Evolutionary conservation across 2,329 filamentous ascomycete genomes (phyloP).

Genomic region (Fusarium piperis): DNA sequence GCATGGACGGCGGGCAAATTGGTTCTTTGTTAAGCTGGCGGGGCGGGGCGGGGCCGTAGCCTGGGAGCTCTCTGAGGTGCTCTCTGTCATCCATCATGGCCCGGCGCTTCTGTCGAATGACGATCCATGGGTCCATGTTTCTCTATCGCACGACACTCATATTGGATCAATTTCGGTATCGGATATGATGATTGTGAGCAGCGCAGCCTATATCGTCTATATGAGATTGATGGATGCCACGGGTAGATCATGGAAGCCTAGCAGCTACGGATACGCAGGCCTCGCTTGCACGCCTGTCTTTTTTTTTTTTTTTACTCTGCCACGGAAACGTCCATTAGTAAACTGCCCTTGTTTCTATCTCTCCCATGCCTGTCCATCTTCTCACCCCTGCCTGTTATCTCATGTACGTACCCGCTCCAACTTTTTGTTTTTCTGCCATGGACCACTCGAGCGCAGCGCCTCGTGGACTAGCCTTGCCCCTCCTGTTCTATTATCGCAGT

Average conservation of each 20-base stretch:
- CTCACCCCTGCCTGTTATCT: conserved; percentile 17
- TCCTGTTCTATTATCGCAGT: conserved; percentile 1
- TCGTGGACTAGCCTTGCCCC: background rate
- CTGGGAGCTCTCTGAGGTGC: background rate
- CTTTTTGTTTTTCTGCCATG: conserved; percentile 7
- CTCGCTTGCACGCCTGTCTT: conserved; percentile 5
- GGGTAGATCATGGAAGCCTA: background rate
- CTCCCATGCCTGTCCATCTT: conserved; percentile 9
- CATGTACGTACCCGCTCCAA: conserved; percentile 31
- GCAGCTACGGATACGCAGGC: background rate
- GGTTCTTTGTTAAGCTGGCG: background rate
- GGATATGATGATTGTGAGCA: background rate
- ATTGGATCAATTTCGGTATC: conserved; percentile 6
- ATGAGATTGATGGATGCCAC: background rate
- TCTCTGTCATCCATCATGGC: background rate
- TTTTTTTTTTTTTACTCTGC: conserved; percentile 8
- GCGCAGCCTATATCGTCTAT: background rate
- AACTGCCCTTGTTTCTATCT: conserved; percentile 7
- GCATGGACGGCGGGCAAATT: conserved; percentile 1
- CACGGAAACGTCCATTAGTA: background rate
- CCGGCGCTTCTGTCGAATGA: conserved; percentile 28
- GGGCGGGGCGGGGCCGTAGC: background rate
- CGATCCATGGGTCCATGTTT: conserved; percentile 41
- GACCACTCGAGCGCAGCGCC: background rate
- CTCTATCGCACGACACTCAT: conserved; percentile 36